Conservation (phyloP, 2,329 filamentous ascomycete genomes). For the Claviceps cyperi region DNA sequence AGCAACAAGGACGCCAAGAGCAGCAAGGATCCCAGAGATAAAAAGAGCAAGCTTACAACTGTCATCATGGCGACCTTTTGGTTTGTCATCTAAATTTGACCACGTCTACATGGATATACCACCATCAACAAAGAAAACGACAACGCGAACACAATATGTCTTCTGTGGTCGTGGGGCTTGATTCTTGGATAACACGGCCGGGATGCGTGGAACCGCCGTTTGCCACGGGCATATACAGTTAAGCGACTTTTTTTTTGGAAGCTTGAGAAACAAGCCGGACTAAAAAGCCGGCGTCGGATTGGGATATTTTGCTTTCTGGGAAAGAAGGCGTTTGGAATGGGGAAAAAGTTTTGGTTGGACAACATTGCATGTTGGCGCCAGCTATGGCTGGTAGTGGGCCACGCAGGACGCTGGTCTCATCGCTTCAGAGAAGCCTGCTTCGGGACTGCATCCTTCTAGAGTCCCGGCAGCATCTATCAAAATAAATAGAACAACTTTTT, state of each 20-base stretch:
- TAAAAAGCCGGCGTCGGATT: neutral
- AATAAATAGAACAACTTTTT: no score
- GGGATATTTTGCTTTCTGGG: neutral
- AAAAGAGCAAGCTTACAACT: conserved; percentile 1
- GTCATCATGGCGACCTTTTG: conserved; percentile 1
- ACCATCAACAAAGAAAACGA: neutral
- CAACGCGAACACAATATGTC: no score
- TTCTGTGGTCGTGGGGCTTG: no score
- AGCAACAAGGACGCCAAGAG: neutral
- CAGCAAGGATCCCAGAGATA: conserved; percentile 2
- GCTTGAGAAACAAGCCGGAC: neutral
- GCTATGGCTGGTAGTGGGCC: neutral
- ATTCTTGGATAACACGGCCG: no score
- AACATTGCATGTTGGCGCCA: neutral
- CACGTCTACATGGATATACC: neutral
- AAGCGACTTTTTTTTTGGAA: neutral
- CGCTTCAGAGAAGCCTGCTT: no score
- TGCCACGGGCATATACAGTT: neutral
- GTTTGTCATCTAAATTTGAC: conserved; percentile 2
- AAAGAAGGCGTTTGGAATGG: neutral
- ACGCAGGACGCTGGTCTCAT: no score
- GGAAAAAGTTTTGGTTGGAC: neutral
- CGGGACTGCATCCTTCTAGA: no score
- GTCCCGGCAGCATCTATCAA: no score
- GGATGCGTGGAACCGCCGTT: no score